A percentile compares a stretch with the other conserved stretches of the same genome.
Conservation (phyloP, 2,329 filamentous ascomycete genomes). For the Drechslerella stenobrocha region DNA sequence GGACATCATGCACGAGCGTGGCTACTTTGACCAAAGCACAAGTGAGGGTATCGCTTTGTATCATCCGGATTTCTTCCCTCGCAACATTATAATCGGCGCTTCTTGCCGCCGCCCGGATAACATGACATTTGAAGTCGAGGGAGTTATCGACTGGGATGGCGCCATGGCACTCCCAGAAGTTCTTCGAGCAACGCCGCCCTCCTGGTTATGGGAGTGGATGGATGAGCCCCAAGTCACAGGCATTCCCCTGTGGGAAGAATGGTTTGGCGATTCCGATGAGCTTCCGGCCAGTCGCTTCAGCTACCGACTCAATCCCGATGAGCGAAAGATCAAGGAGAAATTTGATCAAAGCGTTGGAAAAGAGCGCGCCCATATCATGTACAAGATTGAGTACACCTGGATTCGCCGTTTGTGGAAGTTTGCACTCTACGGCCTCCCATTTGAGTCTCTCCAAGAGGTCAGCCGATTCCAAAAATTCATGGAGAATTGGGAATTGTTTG, state of each 20-base stretch:
- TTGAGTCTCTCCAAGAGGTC: slow-evolving; percentile 8
- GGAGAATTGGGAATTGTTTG: slow-evolving; percentile 19
- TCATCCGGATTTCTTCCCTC: slow-evolving; percentile 39
- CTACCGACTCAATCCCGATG: slow-evolving; percentile 35
- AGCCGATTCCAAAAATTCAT: slow-evolving; percentile 28
- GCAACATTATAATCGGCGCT: slow-evolving; percentile 41
- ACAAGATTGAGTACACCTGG: slow-evolving; percentile 40
- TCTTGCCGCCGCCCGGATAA: slow-evolving; percentile 31
- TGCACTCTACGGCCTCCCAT: slow-evolving; percentile 8
- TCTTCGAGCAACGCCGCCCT: slow-evolving; percentile 28
- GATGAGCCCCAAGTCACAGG: slow-evolving; percentile 24
- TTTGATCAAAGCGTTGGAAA: slow-evolving; percentile 22
- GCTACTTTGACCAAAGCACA: slow-evolving; percentile 17
- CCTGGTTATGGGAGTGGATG: slow-evolving; percentile 38
- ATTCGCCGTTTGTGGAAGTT: slow-evolving; percentile 46
- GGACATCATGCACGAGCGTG: slow-evolving; percentile 29
- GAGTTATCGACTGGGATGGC: slow-evolving; percentile 40
- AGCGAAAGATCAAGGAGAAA: slow-evolving; percentile 23
- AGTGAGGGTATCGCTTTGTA: slow-evolving; percentile 22
- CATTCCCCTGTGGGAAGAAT: slow-evolving; percentile 38
- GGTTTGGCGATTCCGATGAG: slow-evolving; percentile 42
- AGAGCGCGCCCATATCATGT: slow-evolving; percentile 22
- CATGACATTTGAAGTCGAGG: slow-evolving; percentile 28
- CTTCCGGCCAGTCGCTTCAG: slow-evolving; percentile 34
- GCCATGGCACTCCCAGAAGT: slow-evolving; percentile 23